Conservation (phyloP, 768 basidiomycete genomes). For the Leccinum ochraceum region DNA sequence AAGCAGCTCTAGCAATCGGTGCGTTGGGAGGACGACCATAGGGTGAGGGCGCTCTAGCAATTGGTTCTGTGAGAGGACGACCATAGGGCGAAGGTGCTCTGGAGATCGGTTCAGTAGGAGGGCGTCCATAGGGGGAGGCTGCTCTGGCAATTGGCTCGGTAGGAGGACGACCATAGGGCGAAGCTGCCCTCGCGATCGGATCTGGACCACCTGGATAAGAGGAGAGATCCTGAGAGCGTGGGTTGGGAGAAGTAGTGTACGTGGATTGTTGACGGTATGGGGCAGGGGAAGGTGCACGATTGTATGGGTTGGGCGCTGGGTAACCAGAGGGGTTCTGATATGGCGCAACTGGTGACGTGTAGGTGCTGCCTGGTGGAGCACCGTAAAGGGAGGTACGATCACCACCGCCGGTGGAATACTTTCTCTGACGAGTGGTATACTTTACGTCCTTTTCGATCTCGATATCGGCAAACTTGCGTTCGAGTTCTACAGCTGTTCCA, state of each 20-base stretch:
- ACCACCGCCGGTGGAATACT: conserved; percentile 46
- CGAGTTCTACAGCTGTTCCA: conserved; percentile 33
- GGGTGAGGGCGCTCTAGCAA: conserved; percentile 28
- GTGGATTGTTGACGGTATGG: conserved; percentile 35
- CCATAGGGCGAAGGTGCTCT: conserved; percentile 36
- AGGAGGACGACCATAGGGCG: conserved; percentile 36
- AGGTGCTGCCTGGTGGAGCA: conserved; percentile 12
- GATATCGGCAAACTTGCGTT: conserved; percentile 39
- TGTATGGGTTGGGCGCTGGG: conserved; percentile 27
- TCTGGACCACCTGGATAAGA: conserved; percentile 40
- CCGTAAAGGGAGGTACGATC: conserved; percentile 29
- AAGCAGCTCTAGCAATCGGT: conserved; percentile 39
- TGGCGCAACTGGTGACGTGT: conserved; percentile 32
- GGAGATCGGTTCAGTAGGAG: conserved; percentile 41
- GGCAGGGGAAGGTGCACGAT: conserved; percentile 33
- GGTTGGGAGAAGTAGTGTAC: conserved; percentile 47
- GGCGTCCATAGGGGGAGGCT: conserved; percentile 34
- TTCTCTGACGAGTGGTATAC: conserved; percentile 40
- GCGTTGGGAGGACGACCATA: conserved; percentile 37
- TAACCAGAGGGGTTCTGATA: conserved; percentile 31
- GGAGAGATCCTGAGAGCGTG: conserved; percentile 47
- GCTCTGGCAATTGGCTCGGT: conserved; percentile 23
- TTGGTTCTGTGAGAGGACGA: conserved; percentile 41
- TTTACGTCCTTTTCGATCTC: conserved; percentile 35
- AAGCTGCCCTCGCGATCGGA: conserved; percentile 33